Percentiles rank a stretch among this genome's conserved stretches.
Evolutionary conservation across 2,329 filamentous ascomycete genomes (phyloP).

Genomic region (Neopestalotiopsis sp.): DNA sequence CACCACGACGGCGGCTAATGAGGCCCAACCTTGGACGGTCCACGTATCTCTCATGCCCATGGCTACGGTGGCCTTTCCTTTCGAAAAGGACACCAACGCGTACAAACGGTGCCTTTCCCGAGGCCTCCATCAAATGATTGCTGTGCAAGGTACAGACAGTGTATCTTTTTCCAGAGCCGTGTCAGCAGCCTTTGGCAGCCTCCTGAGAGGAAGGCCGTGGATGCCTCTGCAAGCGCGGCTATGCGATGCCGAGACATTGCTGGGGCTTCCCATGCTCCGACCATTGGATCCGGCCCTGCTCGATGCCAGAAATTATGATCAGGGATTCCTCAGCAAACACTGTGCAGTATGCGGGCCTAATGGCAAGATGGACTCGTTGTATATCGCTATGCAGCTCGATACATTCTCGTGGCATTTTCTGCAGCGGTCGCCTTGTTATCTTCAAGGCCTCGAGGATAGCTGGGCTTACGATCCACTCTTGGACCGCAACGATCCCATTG

Average conservation of each 20-base stretch:
- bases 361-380: slow-evolving; percentile 63
- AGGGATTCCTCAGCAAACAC: slow-evolving; percentile 55
- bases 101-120: slow-evolving; percentile 66
- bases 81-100: slow-evolving; percentile 65
- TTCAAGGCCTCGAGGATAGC: slow-evolving; percentile 58
- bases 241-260: slow-evolving; percentile 58
- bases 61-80: slow-evolving; percentile 59
- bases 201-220: slow-evolving; percentile 58
- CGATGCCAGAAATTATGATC: slow-evolving; percentile 46
- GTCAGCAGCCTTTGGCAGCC: slow-evolving; percentile 51
- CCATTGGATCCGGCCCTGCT: slow-evolving; percentile 51
- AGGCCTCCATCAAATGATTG: slow-evolving; percentile 62
- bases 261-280: slow-evolving; percentile 65
- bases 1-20: not conserved
- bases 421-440: slow-evolving; percentile 50
- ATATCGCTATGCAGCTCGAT: slow-evolving; percentile 60
- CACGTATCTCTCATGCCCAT: slow-evolving; percentile 64
- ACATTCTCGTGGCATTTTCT: slow-evolving; percentile 62
- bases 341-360: slow-evolving; percentile 60
- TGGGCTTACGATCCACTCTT: slow-evolving; percentile 59
- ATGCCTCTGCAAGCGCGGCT: slow-evolving; percentile 63
- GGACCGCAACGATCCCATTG: slow-evolving; percentile 46
- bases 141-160: slow-evolving; percentile 53
- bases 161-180: slow-evolving; percentile 56
- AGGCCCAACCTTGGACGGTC: slow-evolving; percentile 54